Evolutionary conservation across 495 filamentous ascomycete genomes (phyloP), one percentile per base, ranked within the genome.

Genomic region (Talaromyces liani): DNA sequence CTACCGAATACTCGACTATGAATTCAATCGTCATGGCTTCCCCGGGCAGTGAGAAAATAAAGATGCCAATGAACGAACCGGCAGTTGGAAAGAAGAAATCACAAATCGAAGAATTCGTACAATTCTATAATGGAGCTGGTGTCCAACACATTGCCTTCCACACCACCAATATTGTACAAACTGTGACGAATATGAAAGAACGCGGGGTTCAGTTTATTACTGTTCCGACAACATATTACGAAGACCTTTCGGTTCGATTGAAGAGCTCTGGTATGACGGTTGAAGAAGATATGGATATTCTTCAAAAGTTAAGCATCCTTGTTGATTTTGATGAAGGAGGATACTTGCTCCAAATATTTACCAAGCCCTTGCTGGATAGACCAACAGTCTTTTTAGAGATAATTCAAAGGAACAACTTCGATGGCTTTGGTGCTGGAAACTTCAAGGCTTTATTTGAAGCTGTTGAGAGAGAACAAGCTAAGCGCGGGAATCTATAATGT

Each of bases 331-430:
- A 93, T 67, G 88, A 93, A 79, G 80, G 79, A 10, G 91, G 92
- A 0, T 93, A 93, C 69, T 72, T 93, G 59, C 73, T 91, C 27
- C 88, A 91, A 76, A 80, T 93, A 22, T 93, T 93, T 72, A 90
- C 90, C 16, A 91, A 91, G 79, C 91, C 88, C 60, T 67, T 95
- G 55, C 84, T 92, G 77, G 91, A 94, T 71, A 80, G 91, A 4
- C 92, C 91, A 18, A 94, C 91, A 4, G 89, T 93, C 16, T 93
- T 94, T 71, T 77, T 93, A 41, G 91, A 95, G 80, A 87, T 93
- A 63, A 93, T 95, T 66, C 88, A 93, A 72, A 77, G 90, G 24
- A 82, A 88, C 63, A 82, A 88, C 47, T 94, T 94, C 73, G 82
- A 87, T 54, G 91, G 91, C 0, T 94, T 95, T 69, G 90, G 91